phyloP scores from a whole-genome alignment of 2,329 filamentous ascomycete genomes.

The Arthrobotrys megalospora region DNA sequence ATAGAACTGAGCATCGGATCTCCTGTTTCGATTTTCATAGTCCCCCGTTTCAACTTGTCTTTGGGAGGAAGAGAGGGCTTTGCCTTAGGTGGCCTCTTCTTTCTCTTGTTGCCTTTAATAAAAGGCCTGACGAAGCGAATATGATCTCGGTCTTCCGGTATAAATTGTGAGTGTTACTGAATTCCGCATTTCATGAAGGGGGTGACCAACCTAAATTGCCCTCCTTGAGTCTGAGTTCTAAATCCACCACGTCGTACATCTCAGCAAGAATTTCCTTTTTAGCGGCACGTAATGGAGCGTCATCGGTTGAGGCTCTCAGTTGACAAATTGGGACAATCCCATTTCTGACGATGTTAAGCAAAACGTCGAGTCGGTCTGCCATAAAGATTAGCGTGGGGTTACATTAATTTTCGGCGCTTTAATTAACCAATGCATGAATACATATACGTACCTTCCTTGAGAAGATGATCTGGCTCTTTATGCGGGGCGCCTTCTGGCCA shows the following conservation, averaged over 20 bases:
- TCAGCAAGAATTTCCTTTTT: slow-evolving; percentile 56
- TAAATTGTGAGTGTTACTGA: background rate
- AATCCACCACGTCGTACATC: slow-evolving; percentile 49
- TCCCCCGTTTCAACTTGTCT: background rate
- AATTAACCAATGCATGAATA: background rate
- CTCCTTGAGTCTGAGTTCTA: slow-evolving; percentile 36
- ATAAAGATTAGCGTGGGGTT: background rate
- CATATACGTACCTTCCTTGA: slow-evolving; percentile 73
- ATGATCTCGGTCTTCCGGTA: slow-evolving; percentile 30
- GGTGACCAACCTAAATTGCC: slow-evolving; percentile 33
- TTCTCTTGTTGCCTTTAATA: slow-evolving; percentile 44
- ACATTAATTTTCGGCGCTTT: background rate
- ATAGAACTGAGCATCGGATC: background rate
- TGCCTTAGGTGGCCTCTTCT: slow-evolving; percentile 10
- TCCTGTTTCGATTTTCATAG: slow-evolving; percentile 21
- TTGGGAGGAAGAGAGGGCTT: background rate
- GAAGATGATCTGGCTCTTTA: slow-evolving; percentile 81
- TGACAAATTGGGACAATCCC: slow-evolving; percentile 36
- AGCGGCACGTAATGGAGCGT: slow-evolving; percentile 31
- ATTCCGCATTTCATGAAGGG: background rate
- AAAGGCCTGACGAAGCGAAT: slow-evolving; percentile 40
- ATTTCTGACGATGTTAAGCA: slow-evolving; percentile 40
- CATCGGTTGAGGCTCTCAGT: slow-evolving; percentile 49
- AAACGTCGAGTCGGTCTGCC: slow-evolving; percentile 24
- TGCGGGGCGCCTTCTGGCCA: slow-evolving; percentile 78